These are phyloP conservation scores for Fusarium humuli DNA, from an alignment of 2,329 filamentous ascomycete genomes.

Conservation along the genomic window DNA sequence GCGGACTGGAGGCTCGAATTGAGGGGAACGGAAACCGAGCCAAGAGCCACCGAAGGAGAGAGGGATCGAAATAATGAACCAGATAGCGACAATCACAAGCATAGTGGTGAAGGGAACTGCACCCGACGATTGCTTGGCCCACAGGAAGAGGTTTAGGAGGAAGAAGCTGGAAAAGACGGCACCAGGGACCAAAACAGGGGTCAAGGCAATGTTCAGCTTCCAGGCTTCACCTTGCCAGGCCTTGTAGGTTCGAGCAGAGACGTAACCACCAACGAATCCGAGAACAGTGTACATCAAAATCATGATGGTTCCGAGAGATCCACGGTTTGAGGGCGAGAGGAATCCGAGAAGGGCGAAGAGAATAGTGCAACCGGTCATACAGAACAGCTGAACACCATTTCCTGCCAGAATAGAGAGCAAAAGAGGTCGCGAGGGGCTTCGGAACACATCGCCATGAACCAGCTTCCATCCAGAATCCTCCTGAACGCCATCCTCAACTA, in stretches of 20 bases:
- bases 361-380: slow-evolving; percentile 96
- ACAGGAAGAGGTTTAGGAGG: slow-evolving; percentile 94
- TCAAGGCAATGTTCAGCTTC: slow-evolving; percentile 93
- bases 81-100: slow-evolving; percentile 91
- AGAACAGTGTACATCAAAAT: slow-evolving; percentile 93
- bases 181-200: slow-evolving; percentile 85
- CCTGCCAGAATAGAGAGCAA: slow-evolving; percentile 89
- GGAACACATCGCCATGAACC: slow-evolving; percentile 97
- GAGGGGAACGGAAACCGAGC: slow-evolving; percentile 84
- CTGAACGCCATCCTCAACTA: slow-evolving; percentile 90
- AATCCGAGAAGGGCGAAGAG: slow-evolving; percentile 93
- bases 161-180: slow-evolving; percentile 92
- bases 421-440: slow-evolving; percentile 83
- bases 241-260: slow-evolving; percentile 93
- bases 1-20: slow-evolving; percentile 83
- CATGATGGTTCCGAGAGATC: slow-evolving; percentile 92
- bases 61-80: slow-evolving; percentile 96
- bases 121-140: slow-evolving; percentile 90
- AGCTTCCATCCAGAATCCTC: slow-evolving; percentile 99
- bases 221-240: slow-evolving; percentile 90
- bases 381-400: slow-evolving; percentile 95
- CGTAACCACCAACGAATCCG: slow-evolving; percentile 91
- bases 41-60: slow-evolving; percentile 91
- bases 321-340: slow-evolving; percentile 93
- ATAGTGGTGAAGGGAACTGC: slow-evolving; percentile 97